Percentiles rank a stretch among this genome's conserved stretches.
These are phyloP conservation scores for Camelina hispida DNA, from an alignment of 345 rosid species.

Conservation along the genomic window DNA sequence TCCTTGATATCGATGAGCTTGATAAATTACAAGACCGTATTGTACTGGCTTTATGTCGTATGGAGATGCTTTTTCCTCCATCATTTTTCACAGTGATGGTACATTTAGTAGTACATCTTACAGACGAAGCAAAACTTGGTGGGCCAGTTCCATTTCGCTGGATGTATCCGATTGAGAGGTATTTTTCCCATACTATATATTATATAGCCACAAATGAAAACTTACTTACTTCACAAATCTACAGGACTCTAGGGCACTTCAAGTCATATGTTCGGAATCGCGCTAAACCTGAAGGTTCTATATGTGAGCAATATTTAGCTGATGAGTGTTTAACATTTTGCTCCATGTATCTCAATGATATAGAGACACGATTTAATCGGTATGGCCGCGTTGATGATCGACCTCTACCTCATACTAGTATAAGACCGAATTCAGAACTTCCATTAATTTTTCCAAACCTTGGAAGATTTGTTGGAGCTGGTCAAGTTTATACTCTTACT, in stretches of 20 bases:
- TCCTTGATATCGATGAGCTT: background rate
- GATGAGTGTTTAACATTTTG: constrained; percentile 4
- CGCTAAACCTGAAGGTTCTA: background rate
- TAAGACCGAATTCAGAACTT: no score
- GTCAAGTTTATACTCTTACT: background rate
- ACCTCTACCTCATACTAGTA: no score
- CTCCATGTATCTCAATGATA: constrained; percentile 9
- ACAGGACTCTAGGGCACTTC: background rate
- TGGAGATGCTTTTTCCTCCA: constrained; percentile 3
- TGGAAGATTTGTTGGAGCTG: no score
- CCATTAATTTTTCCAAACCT: no score
- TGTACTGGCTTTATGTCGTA: background rate
- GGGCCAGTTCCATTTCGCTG: background rate
- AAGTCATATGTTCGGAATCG: background rate
- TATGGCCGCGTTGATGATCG: background rate
- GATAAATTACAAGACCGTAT: background rate
- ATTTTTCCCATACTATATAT: background rate
- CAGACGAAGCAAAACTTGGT: background rate
- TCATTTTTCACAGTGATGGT: constrained; percentile 3
- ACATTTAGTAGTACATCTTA: constrained; percentile 2
- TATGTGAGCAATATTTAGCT: constrained; percentile 7
- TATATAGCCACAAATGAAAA: background rate
- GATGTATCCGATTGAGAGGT: constrained; percentile 12
- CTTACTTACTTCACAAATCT: no score
- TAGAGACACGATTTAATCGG: background rate